Conservation (phyloP, 306 rosid species). For the Arachis stenosperma region DNA sequence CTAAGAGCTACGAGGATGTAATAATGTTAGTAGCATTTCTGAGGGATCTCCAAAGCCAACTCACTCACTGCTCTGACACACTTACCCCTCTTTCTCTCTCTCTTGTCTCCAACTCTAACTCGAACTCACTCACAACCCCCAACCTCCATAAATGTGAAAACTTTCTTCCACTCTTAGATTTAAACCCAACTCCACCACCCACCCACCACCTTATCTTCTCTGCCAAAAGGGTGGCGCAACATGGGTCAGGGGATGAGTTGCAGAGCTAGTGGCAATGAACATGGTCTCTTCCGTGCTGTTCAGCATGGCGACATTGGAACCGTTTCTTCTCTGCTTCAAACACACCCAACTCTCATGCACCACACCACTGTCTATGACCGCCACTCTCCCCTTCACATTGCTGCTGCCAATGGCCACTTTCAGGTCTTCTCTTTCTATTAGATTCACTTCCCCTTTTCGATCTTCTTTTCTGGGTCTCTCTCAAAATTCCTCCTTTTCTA, state of each 20-base stretch:
- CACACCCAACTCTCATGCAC: constrained; percentile 57
- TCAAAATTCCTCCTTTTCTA: background rate
- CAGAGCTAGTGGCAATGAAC: constrained; percentile 59
- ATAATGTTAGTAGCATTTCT: no score
- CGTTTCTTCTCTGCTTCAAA: constrained; percentile 52
- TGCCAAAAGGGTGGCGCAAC: background rate
- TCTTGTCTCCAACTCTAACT: no score
- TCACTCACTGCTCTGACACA: no score
- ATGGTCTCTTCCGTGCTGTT: constrained; percentile 80
- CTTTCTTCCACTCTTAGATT: no score
- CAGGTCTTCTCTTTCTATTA: constrained; percentile 43
- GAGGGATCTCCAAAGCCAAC: no score
- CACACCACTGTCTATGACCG: constrained; percentile 82
- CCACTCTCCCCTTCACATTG: constrained; percentile 86
- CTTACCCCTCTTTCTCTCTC: no score
- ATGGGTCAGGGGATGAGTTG: constrained; percentile 99
- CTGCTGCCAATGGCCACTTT: constrained; percentile 98
- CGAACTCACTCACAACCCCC: no score
- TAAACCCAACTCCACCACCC: no score
- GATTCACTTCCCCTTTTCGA: constrained; percentile 1
- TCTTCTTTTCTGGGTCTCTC: constrained; percentile 29
- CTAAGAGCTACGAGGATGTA: no score
- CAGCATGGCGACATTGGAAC: constrained; percentile 69
- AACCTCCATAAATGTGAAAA: no score
- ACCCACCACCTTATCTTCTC: no score